Conservation (phyloP, 164 flowering plant species). For the Magnolia kwangsiensis region DNA sequence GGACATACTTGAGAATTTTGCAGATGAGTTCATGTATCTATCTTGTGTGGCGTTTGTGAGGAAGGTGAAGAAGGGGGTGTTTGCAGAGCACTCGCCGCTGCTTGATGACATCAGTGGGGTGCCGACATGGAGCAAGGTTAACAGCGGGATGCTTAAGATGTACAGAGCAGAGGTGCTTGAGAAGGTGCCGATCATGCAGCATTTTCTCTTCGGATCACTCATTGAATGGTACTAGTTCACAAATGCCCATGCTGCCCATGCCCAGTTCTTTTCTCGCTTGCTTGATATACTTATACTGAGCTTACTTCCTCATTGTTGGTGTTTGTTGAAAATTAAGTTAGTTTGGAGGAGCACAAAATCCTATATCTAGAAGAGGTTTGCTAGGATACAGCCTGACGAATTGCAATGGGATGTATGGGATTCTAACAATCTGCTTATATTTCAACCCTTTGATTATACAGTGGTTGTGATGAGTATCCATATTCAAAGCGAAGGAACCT, state of each 20-base stretch:
- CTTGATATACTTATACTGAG: neutral
- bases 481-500: no score
- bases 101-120: constrained; percentile 93
- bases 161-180: constrained; percentile 55
- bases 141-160: constrained; percentile 78
- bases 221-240: constrained; percentile 39
- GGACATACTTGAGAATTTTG: constrained; percentile 83
- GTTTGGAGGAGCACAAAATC: neutral
- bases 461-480: no score
- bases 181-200: constrained; percentile 70
- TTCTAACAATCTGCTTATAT: no score
- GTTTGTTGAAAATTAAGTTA: no score
- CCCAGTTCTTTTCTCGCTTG: neutral
- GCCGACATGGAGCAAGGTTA: constrained; percentile 88
- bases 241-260: neutral
- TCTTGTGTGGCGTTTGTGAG: constrained; percentile 70
- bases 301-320: neutral
- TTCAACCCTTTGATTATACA: no score
- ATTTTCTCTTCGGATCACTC: constrained; percentile 56
- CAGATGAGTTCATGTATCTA: constrained; percentile 70
- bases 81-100: constrained; percentile 92
- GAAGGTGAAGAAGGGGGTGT: constrained; percentile 88
- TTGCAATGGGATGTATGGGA: no score
- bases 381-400: no score
- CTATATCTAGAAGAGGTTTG: no score